These are phyloP conservation scores for Epichloe elymi DNA, from an alignment of 2,329 filamentous ascomycete genomes.

Conservation along the genomic window DNA sequence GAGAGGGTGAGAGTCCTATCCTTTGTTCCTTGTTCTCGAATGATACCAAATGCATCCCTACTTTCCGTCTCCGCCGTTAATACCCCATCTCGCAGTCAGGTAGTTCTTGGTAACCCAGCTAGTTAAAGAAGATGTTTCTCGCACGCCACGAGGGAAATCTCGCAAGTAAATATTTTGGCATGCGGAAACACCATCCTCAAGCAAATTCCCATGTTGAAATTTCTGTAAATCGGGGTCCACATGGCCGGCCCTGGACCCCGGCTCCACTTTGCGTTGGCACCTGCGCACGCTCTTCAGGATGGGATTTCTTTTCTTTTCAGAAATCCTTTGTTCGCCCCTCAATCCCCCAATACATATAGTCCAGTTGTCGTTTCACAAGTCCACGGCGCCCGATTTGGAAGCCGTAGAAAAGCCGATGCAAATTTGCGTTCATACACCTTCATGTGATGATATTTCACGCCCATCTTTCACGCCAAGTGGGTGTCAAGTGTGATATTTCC, in stretches of 20 bases:
- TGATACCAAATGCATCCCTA: background rate
- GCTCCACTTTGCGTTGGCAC: background rate
- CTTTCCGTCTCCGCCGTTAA: background rate
- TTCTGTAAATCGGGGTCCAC: background rate
- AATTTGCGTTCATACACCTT: background rate
- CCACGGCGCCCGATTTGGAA: background rate
- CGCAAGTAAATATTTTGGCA: too few relatives aligned
- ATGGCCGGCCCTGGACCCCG: background rate
- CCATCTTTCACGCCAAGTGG: background rate
- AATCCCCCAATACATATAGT: background rate
- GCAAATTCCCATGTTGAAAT: background rate
- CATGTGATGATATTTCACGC: conserved; percentile 1
- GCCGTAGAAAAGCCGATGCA: background rate
- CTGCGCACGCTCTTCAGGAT: background rate
- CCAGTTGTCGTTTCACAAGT: background rate
- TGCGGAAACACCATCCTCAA: background rate
- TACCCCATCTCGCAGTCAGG: background rate
- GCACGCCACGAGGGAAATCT: too few relatives aligned
- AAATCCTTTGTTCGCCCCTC: background rate
- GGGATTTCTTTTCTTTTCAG: background rate
- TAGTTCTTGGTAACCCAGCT: background rate
- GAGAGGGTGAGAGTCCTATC: background rate
- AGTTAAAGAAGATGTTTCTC: background rate
- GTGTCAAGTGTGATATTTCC: background rate
- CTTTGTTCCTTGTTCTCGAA: background rate